Percentiles rank a stretch among this genome's conserved stretches.
phyloP scores from a whole-genome alignment of 1,284 basidiomycete species.

The Exsudoporus floridanus region DNA sequence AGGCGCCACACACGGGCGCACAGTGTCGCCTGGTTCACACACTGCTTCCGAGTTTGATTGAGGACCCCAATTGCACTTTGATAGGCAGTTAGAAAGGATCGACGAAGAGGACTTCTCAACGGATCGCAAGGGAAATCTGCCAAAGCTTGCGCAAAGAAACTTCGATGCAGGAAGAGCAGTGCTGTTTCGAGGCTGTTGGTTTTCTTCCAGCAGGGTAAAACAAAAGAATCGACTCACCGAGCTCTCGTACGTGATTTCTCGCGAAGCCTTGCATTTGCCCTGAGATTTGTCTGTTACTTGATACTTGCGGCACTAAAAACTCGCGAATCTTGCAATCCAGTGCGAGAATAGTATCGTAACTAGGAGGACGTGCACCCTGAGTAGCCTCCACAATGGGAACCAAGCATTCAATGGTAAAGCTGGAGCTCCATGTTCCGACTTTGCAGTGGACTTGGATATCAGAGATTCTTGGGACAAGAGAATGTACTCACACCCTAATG shows the following conservation, averaged over 20 bases:
- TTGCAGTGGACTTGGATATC: conserved; percentile 5
- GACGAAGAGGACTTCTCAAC: conserved; percentile 40
- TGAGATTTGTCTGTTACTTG: conserved; percentile 30
- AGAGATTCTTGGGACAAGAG: neutral
- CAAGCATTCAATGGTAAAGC: conserved; percentile 41
- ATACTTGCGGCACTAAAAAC: conserved; percentile 29
- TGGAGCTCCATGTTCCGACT: conserved; percentile 52
- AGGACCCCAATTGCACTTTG: conserved; percentile 44
- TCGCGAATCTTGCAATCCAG: conserved; percentile 47
- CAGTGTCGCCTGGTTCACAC: conserved; percentile 40
- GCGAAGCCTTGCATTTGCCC: conserved; percentile 46
- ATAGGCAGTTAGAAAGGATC: conserved; percentile 46
- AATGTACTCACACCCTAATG: conserved; percentile 44
- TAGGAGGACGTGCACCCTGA: conserved; percentile 43
- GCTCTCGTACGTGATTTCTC: conserved; percentile 46
- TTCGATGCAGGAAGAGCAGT: conserved; percentile 49
- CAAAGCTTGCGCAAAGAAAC: conserved; percentile 50
- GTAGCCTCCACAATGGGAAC: conserved; percentile 44
- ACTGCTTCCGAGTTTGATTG: conserved; percentile 39
- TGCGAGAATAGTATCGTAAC: conserved; percentile 45
- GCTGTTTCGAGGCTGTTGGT: conserved; percentile 31
- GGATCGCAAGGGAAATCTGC: conserved; percentile 43
- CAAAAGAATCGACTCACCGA: conserved; percentile 37
- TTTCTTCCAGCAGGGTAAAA: neutral
- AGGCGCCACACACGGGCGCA: conserved; percentile 48